Evolutionary conservation across 768 basidiomycete genomes (phyloP).

Genomic region (Tulasnella sp.): DNA sequence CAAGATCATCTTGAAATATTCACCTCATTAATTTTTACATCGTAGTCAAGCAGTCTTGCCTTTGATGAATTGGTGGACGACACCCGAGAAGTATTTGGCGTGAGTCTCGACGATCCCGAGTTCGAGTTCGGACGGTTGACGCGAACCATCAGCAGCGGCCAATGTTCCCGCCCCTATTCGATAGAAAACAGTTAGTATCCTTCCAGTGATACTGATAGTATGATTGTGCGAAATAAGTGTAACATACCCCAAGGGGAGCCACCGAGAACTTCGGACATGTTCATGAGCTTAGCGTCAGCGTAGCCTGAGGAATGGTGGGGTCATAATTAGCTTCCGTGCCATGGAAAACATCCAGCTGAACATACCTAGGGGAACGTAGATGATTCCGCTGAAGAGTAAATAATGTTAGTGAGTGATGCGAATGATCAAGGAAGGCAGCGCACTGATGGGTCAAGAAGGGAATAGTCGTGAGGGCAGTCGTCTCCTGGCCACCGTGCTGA

Average conservation of each 20-base stretch:
- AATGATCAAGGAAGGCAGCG: neutral
- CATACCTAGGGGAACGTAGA: slow-evolving; percentile 28
- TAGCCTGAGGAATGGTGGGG: slow-evolving; percentile 25
- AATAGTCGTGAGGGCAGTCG: slow-evolving; percentile 29
- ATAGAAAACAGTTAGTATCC: slow-evolving; percentile 1
- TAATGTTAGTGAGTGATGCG: slow-evolving; percentile 16
- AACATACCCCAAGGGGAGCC: slow-evolving; percentile 30
- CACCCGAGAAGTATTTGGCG: slow-evolving; percentile 7
- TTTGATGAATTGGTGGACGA: slow-evolving; percentile 16
- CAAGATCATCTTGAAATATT: too few relatives aligned
- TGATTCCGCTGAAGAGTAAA: slow-evolving; percentile 29
- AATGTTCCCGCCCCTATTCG: slow-evolving; percentile 8
- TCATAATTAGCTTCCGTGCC: slow-evolving; percentile 26
- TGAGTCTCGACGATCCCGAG: neutral
- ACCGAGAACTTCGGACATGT: slow-evolving; percentile 26
- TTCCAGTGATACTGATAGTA: neutral
- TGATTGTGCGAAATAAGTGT: neutral
- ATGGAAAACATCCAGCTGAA: slow-evolving; percentile 24
- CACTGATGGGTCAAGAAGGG: slow-evolving; percentile 15
- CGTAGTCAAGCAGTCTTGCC: too few relatives aligned
- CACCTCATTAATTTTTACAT: too few relatives aligned
- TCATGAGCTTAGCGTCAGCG: slow-evolving; percentile 18
- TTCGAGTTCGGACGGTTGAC: slow-evolving; percentile 8
- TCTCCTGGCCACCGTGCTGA: slow-evolving; percentile 32
- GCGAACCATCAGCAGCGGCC: slow-evolving; percentile 13